Base-by-base conservation (phyloP, 1,284 basidiomycete genomes). In the Microbotryum silenes-acaulis region DNA sequence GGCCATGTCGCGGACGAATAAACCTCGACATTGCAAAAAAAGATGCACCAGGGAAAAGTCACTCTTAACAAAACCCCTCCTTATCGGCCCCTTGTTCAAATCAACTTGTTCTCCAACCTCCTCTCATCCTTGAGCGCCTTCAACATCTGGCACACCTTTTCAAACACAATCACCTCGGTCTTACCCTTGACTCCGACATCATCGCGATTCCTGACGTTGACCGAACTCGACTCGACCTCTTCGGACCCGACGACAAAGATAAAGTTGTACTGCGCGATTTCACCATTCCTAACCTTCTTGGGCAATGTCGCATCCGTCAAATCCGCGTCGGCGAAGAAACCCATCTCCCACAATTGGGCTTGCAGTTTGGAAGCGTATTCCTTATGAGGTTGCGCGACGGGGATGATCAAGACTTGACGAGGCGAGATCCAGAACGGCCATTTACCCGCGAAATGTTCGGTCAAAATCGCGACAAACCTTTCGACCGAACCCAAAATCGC, bases 391-490 rank as follows among this genome's bases (percentile, higher is more conserved):
- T 81, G 83, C 20, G 93, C 91, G 44, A 98, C 91, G 3, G 96
- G 96, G 54, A 99, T 88, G 60, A 98, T 88, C 31, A 96, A 78
- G 29, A 97, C 85, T 77, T 98, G 96, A 52, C 96, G 83, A 16
- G 96, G 96, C 0, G 88, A 92, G 54, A 98, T 74, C 96, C 96
- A 99, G 82, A 98, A 97, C 6, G 96, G 96, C 93, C 94, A 99
- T 79, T 97, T 97, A 42, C 96, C 96, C 51, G 85, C 93, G 74
- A 92, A 94, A 75, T 97, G 92, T 77, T 99, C 96, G 5, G 91
- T 97, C 67, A 94, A 86, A 73, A 98, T 97, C 48, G 91, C 94
- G 62, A 97, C 91, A 79, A 98, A 98, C 1, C 96, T 82, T 77
- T 99, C 96, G 45, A 98, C 75, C 73, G 87, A 91, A 53, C 96